phyloP scores from a whole-genome alignment of 495 filamentous ascomycete genomes.

The Thermothielavioides terrestris region DNA sequence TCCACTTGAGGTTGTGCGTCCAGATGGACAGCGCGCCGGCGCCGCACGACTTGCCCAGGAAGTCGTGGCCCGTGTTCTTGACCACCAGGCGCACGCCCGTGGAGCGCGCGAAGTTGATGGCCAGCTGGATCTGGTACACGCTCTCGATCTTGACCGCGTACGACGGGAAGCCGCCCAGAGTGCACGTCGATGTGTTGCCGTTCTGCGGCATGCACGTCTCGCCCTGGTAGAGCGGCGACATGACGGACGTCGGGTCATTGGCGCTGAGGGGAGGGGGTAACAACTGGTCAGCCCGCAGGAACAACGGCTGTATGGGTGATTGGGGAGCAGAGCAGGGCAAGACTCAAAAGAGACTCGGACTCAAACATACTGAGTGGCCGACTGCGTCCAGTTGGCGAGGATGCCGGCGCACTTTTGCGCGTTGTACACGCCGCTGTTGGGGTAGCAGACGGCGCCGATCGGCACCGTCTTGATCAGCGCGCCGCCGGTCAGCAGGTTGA shows the following conservation, averaged over 20 bases:
- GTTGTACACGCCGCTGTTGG: slow-evolving; percentile 37
- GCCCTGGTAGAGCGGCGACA: slow-evolving; percentile 20
- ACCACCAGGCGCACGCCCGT: slow-evolving; percentile 49
- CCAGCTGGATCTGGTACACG: slow-evolving; percentile 46
- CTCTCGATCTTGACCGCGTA: slow-evolving; percentile 50
- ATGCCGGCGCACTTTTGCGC: slow-evolving; percentile 30
- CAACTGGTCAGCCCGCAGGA: no score
- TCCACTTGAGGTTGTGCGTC: slow-evolving; percentile 43
- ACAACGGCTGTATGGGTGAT: no score
- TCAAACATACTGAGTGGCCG: slow-evolving; percentile 6
- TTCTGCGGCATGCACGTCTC: slow-evolving; percentile 32
- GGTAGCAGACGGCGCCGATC: slow-evolving; percentile 37
- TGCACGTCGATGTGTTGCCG: slow-evolving; percentile 35
- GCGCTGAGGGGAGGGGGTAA: no score
- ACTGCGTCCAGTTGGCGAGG: slow-evolving; percentile 24
- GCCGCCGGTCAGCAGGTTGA: slow-evolving; percentile 32
- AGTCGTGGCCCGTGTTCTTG: slow-evolving; percentile 64
- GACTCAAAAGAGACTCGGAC: not conserved
- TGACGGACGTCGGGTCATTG: slow-evolving; percentile 11
- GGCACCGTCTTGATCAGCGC: slow-evolving; percentile 20
- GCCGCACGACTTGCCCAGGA: slow-evolving; percentile 44
- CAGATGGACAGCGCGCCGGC: slow-evolving; percentile 47
- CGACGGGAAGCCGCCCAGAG: slow-evolving; percentile 47
- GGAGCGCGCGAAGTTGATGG: slow-evolving; percentile 54
- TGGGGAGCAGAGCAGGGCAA: no score